phyloP scores from a whole-genome alignment of 2,329 filamentous ascomycete genomes.

The Pochonia chlamydosporia region DNA sequence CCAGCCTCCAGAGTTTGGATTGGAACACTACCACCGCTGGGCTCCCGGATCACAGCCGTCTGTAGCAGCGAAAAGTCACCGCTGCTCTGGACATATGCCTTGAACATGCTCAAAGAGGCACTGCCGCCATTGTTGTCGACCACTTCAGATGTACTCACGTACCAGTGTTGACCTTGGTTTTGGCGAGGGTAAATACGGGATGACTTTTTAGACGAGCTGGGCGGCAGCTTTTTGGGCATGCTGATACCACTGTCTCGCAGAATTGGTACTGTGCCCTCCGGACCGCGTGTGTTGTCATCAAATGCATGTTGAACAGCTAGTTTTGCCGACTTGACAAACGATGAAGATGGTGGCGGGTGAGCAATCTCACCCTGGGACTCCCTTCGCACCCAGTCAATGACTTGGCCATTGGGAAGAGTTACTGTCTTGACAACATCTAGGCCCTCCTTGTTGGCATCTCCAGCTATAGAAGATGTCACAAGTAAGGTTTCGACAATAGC shows the following conservation, averaged over 20 bases:
- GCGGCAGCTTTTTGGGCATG: background rate
- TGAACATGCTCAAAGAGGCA: conserved; percentile 10
- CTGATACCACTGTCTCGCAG: conserved; percentile 4
- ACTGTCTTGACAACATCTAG: conserved; percentile 12
- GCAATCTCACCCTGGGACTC: conserved; percentile 10
- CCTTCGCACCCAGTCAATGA: conserved; percentile 10
- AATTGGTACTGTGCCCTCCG: conserved; percentile 10
- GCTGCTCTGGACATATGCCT: conserved; percentile 6
- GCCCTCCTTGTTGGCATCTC: too few species aligned
- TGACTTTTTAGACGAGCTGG: background rate
- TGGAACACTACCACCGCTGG: conserved; percentile 4
- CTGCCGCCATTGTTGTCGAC: conserved; percentile 10
- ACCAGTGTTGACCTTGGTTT: conserved; percentile 12
- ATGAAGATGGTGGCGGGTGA: background rate
- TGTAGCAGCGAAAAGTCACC: conserved; percentile 12
- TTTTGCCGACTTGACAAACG: background rate
- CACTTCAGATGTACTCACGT: conserved; percentile 8
- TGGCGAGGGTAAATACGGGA: conserved; percentile 2
- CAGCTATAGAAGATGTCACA: too few species aligned
- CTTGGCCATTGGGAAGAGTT: conserved; percentile 8
- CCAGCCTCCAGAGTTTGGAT: conserved; percentile 14
- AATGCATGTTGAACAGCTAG: background rate
- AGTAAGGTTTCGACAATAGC: too few species aligned
- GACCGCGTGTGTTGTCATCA: conserved; percentile 4
- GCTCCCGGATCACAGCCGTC: conserved; percentile 10